Base-by-base conservation (phyloP, 2,329 filamentous ascomycete genomes). In the Gyromitra esculenta region DNA sequence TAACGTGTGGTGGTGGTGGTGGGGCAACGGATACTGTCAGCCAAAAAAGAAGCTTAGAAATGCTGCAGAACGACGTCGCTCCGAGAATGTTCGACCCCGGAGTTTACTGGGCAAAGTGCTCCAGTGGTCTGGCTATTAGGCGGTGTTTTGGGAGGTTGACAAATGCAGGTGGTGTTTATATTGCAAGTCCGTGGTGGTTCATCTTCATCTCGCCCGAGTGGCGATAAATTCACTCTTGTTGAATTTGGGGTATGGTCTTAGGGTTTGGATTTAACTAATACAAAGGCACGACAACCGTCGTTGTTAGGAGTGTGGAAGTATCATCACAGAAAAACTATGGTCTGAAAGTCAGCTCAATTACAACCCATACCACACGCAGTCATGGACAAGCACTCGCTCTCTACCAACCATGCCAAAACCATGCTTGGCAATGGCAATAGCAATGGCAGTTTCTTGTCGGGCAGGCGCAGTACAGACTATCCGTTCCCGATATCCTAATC, bases 41-140 rank as follows among this genome's bases (percentile, higher is more conserved):
- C 70, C 52, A 73, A 31, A 2, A 3, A 73, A 18, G 62, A 67
- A 50, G 72, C 72, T 75, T 75, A 75, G 72, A 75, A 75, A 75
- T 75, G 31, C 31, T 45, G 3, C 18, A 35, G 43, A 37, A 5
- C 31, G 18, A 59, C 31, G 31, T 60, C 37, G 25, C 48, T 15
- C 9, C 48, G 48, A 57, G 69, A 66, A 64, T 41, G 57, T 71
- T 64, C 68, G 69, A 57, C 66, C 25, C 60, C 57, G 48, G 56
- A 63, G 13, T 54, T 74, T 63, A 31, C 37, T 52, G n/a, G 18
- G 11, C 13, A 5, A 73, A 21, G 13, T 9, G 8, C 43, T 57
- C 15, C 43, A 13, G 13, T 37, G n/a, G 37, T 18, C 31, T n/a
- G 54, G 25, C 9, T 57, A n/a, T 57, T 37, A 8, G 5, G 18